Evolutionary conservation across 2,329 filamentous ascomycete species (phyloP).

Genomic region (Trichophyton rubrum): DNA sequence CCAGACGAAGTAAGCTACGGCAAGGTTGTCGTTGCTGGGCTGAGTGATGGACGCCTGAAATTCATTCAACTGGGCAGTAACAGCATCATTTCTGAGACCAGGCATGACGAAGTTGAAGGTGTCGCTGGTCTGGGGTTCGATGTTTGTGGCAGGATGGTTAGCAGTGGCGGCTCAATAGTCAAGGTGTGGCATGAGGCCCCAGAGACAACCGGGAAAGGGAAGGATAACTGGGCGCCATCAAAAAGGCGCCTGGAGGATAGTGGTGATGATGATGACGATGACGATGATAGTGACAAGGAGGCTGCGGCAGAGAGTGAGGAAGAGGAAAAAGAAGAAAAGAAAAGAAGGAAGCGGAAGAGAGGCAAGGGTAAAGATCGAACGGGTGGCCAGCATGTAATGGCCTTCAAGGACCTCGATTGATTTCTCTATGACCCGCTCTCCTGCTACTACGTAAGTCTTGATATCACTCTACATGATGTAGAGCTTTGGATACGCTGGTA

Average conservation of each 20-base stretch:
- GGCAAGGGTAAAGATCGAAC: constrained; percentile 32
- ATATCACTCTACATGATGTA: neutral
- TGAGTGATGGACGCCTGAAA: constrained; percentile 66
- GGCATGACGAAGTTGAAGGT: constrained; percentile 77
- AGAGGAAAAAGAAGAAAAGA: constrained; percentile 36
- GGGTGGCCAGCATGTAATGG: constrained; percentile 30
- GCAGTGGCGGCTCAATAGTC: constrained; percentile 69
- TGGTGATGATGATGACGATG: constrained; percentile 33
- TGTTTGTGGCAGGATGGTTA: constrained; percentile 73
- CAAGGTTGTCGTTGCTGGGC: constrained; percentile 58
- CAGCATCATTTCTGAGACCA: constrained; percentile 54
- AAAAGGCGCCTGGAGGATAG: constrained; percentile 27
- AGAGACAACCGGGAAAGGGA: constrained; percentile 26
- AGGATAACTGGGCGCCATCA: constrained; percentile 24
- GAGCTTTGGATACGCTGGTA: no score
- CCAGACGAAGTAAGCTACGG: constrained; percentile 56
- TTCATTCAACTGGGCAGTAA: constrained; percentile 65
- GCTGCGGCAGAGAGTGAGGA: constrained; percentile 33
- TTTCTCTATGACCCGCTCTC: neutral
- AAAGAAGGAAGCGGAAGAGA: constrained; percentile 38
- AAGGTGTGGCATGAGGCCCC: constrained; percentile 78
- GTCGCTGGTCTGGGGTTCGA: constrained; percentile 77
- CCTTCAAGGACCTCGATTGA: constrained; percentile 32
- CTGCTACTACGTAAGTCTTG: neutral
- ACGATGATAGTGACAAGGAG: constrained; percentile 17